A percentile compares a stretch with the other conserved stretches of the same genome.
Evolutionary conservation across 2,329 filamentous ascomycete genomes (phyloP).

Genomic region (Penicillium corylophilum): DNA sequence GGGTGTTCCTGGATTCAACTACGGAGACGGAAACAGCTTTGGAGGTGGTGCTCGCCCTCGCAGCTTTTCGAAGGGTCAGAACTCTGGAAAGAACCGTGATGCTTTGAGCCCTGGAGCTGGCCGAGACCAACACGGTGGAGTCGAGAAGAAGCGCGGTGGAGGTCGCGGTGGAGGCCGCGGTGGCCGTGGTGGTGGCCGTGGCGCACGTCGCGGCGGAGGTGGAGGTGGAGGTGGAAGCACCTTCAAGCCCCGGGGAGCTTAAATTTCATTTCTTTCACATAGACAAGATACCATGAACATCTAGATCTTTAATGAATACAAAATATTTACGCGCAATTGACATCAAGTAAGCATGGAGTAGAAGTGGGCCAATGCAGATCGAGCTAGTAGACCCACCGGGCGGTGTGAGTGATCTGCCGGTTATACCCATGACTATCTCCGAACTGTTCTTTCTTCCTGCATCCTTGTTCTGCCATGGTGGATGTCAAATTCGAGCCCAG

Average conservation of each 20-base stretch:
- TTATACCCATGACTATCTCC: neutral
- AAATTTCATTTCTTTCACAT: neutral
- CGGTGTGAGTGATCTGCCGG: constrained; percentile 9
- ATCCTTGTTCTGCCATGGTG: neutral
- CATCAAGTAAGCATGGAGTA: neutral
- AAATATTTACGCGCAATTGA: neutral
- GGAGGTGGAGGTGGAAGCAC: constrained; percentile 2
- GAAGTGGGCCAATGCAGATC: neutral
- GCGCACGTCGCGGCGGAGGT: constrained; percentile 7
- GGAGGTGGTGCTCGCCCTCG: constrained; percentile 9
- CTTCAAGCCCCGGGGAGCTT: constrained; percentile 1
- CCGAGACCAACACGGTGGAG: constrained; percentile 14
- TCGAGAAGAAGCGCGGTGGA: constrained; percentile 24
- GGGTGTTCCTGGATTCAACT: constrained; percentile 37
- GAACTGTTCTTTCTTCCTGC: neutral
- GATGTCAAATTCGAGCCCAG: neutral
- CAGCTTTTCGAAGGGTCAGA: constrained; percentile 6
- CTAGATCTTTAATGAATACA: neutral
- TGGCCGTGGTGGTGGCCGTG: constrained; percentile 3
- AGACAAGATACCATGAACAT: neutral
- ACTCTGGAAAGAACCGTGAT: constrained; percentile 21
- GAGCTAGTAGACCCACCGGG: constrained; percentile 1
- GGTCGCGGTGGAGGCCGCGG: constrained; percentile 15
- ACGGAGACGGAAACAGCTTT: constrained; percentile 20
- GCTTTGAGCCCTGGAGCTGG: constrained; percentile 25